Conservation (phyloP, 2,329 filamentous ascomycete genomes). For the Pleoardoris graminearum region DNA sequence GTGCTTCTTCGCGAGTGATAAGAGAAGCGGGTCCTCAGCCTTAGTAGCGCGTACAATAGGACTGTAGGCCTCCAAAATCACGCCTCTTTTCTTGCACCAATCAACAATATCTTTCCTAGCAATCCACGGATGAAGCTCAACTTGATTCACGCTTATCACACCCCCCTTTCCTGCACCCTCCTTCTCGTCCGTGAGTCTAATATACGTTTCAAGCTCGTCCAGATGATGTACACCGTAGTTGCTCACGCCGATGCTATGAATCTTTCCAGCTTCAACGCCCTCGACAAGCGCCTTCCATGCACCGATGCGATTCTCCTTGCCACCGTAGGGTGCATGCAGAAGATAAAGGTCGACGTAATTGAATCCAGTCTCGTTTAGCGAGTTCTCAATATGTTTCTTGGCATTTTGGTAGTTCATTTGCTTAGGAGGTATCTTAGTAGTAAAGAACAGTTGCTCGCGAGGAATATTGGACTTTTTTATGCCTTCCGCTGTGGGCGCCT, state of each 20-base stretch:
- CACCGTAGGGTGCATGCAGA: constrained; percentile 58
- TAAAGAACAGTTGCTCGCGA: constrained; percentile 67
- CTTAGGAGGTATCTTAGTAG: constrained; percentile 69
- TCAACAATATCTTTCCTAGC: constrained; percentile 74
- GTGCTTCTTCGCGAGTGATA: constrained; percentile 58
- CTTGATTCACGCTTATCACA: constrained; percentile 77
- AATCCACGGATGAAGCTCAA: constrained; percentile 87
- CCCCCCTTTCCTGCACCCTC: constrained; percentile 67
- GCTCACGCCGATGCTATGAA: constrained; percentile 57
- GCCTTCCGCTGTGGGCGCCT: constrained; percentile 67
- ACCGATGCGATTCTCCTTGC: constrained; percentile 53
- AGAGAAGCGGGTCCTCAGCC: constrained; percentile 58
- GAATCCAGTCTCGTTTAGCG: constrained; percentile 58
- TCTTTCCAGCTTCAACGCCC: constrained; percentile 55
- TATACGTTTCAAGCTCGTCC: constrained; percentile 58
- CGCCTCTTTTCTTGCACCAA: constrained; percentile 67
- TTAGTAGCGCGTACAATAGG: constrained; percentile 51
- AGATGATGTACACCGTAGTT: constrained; percentile 62
- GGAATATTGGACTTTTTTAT: constrained; percentile 60
- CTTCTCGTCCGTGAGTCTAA: constrained; percentile 65
- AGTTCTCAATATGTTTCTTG: constrained; percentile 58
- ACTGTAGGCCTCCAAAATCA: constrained; percentile 54
- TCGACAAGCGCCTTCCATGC: constrained; percentile 60
- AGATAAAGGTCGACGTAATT: constrained; percentile 71
- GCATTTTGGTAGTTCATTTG: constrained; percentile 64